Percentiles rank a stretch among this genome's conserved stretches.
These are phyloP conservation scores for Fraxinus greggii DNA, from an alignment of 305 asterid species.

Conservation along the genomic window DNA sequence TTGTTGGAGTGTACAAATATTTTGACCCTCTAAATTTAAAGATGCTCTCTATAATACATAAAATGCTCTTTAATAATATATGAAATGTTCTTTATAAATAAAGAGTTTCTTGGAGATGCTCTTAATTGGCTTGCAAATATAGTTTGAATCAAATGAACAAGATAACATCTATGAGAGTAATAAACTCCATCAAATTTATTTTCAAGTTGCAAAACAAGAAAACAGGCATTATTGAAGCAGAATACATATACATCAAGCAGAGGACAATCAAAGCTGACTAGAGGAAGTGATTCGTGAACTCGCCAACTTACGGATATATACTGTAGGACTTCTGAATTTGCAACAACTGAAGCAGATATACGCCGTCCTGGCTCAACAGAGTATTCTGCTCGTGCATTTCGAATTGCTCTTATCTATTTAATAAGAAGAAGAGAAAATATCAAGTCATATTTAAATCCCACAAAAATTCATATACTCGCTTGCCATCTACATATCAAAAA, in stretches of 20 bases:
- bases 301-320: constrained; percentile 72
- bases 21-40: too few species aligned
- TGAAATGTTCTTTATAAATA: too few species aligned
- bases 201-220: not conserved
- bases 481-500: constrained; percentile 8
- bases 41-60: too few species aligned
- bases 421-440: constrained; percentile 1
- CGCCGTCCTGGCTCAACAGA: constrained; percentile 93
- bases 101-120: not conserved
- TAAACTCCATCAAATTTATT: not conserved
- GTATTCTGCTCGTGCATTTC: constrained; percentile 96
- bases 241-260: not conserved
- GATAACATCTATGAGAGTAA: not conserved
- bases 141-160: not conserved
- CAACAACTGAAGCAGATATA: constrained; percentile 81
- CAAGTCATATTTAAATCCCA: not conserved
- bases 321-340: constrained; percentile 74
- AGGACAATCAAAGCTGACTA: not conserved
- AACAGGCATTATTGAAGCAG: not conserved
- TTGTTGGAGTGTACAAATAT: too few species aligned
- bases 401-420: constrained; percentile 76
- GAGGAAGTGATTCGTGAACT: constrained; percentile 8
- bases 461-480: not conserved
- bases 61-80: too few species aligned
- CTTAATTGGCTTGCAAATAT: not conserved